Evolutionary conservation across 2,329 filamentous ascomycete species (phyloP), one percentile per base, ranked within the genome.

Genomic region (Fusarium sp.): DNA sequence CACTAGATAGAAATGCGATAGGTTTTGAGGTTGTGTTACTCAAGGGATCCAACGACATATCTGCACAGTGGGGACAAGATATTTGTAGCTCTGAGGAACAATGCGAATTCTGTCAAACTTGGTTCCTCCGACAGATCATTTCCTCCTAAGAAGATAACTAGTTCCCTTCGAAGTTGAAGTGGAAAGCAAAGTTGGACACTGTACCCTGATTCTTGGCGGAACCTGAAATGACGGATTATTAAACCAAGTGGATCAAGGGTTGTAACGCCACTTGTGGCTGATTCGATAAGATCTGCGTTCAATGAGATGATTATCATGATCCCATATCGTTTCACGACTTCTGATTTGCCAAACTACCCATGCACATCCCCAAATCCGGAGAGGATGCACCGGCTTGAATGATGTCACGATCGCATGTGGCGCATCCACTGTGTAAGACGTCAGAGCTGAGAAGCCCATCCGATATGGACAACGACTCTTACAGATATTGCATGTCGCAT

Each of bases 321-420:
- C 57, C 26, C 31, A 31, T 60, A 22, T 33, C 50, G 28, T n/a
- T 56, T 41, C 26, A 47, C 26, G 67, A 30, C 30, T 39, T 38
- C 47, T 72, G 70, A 72, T 73, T 72, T 55, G 70, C 48, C 47
- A 54, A 53, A 26, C 35, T 4, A 36, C 16, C 44, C 51, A 59
- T 60, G 39, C 42, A 50, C 65, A 33, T 59, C 44, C 36, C 22
- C 59, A 38, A 47, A 31, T 9, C 63, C 75, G 75, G 75, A 76
- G 73, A 58, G 62, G 61, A 60, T 31, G 13, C 61, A 33, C 75
- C 73, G 68, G 65, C 35, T 24, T 39, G 36, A 35, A 77, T 77
- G 75, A 77, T 76, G 70, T 76, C 75, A 77, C 31, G 15, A 30
- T 42, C 14, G 28, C 30, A 15, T 77, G 71, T 72, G 73, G 75